A percentile compares a stretch with the other conserved stretches of the same genome.
Conservation (phyloP, 2,329 filamentous ascomycete species). For the Talaromyces sp. region DNA sequence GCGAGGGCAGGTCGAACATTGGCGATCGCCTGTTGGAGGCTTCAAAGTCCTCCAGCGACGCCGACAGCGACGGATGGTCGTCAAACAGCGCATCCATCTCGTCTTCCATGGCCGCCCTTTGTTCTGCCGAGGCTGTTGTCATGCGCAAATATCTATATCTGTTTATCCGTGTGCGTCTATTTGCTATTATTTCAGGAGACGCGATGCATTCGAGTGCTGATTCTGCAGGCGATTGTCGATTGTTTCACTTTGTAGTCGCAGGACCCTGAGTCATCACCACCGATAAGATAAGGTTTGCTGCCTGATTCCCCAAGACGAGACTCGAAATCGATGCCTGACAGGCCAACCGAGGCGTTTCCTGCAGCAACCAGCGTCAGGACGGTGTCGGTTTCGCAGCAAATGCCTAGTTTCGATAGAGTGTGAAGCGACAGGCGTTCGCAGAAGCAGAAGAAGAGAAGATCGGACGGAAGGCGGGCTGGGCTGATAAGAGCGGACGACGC, state of each 20-base stretch:
- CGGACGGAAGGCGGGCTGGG: not conserved
- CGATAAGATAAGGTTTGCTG: not conserved
- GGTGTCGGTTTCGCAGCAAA: not conserved
- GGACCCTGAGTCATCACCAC: not conserved
- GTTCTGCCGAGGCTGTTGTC: conserved; percentile 19
- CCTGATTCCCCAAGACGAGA: not conserved
- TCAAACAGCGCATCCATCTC: conserved; percentile 48
- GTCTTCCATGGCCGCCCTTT: conserved; percentile 36
- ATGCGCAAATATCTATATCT: not conserved
- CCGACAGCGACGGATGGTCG: conserved; percentile 56
- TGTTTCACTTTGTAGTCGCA: not conserved
- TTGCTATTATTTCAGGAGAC: not conserved
- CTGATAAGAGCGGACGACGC: not conserved
- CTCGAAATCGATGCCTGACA: not conserved
- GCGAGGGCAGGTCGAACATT: conserved; percentile 50
- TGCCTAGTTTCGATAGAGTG: too few relatives aligned
- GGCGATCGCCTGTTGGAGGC: conserved; percentile 48
- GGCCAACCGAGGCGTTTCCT: too few relatives aligned
- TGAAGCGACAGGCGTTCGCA: not conserved
- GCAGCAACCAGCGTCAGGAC: not conserved
- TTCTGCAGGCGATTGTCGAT: not conserved
- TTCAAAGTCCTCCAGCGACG: conserved; percentile 59
- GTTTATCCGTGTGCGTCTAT: not conserved
- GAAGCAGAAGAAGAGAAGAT: not conserved
- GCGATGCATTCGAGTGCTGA: not conserved